These are phyloP conservation scores for Aspergillus transmontanensis DNA, from an alignment of 2,329 filamentous ascomycete species.

Conservation along the genomic window DNA sequence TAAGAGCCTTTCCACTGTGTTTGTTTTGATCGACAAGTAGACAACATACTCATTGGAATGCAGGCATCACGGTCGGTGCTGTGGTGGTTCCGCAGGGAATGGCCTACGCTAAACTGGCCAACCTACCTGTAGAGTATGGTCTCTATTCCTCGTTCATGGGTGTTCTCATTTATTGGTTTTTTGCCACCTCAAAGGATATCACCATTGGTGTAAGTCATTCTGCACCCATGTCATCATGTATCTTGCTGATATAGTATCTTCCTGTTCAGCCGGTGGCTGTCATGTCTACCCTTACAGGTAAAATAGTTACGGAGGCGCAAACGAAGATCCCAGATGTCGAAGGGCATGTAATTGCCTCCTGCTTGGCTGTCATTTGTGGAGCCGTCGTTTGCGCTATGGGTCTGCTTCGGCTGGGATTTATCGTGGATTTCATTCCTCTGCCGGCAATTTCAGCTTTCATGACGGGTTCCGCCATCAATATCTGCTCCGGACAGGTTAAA, in stretches of 20 bases:
- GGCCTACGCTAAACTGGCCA: slow-evolving; percentile 86
- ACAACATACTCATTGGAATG: slow-evolving; percentile 8
- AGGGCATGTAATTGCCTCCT: slow-evolving; percentile 71
- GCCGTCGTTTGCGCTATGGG: slow-evolving; percentile 78
- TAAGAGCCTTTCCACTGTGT: slow-evolving; percentile 40
- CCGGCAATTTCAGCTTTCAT: slow-evolving; percentile 93
- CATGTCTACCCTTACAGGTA: slow-evolving; percentile 87
- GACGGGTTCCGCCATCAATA: slow-evolving; percentile 92
- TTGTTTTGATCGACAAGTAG: neutral
- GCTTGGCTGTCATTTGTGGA: slow-evolving; percentile 76
- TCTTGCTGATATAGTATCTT: slow-evolving; percentile 3
- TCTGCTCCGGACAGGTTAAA: slow-evolving; percentile 80
- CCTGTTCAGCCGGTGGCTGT: slow-evolving; percentile 80
- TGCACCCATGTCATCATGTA: no score
- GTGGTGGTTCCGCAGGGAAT: slow-evolving; percentile 95
- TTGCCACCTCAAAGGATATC: slow-evolving; percentile 97
- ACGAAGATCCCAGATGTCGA: slow-evolving; percentile 57
- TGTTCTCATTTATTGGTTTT: slow-evolving; percentile 94
- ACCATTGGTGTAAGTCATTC: slow-evolving; percentile 76
- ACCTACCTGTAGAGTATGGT: slow-evolving; percentile 78
- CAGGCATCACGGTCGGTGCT: slow-evolving; percentile 70
- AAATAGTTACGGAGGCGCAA: slow-evolving; percentile 70
- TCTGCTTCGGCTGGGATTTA: slow-evolving; percentile 78
- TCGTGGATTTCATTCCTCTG: slow-evolving; percentile 90
- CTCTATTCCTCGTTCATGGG: slow-evolving; percentile 97